Base-by-base conservation (phyloP, 495 filamentous ascomycete genomes). In the Trichoderma erinaceum region DNA sequence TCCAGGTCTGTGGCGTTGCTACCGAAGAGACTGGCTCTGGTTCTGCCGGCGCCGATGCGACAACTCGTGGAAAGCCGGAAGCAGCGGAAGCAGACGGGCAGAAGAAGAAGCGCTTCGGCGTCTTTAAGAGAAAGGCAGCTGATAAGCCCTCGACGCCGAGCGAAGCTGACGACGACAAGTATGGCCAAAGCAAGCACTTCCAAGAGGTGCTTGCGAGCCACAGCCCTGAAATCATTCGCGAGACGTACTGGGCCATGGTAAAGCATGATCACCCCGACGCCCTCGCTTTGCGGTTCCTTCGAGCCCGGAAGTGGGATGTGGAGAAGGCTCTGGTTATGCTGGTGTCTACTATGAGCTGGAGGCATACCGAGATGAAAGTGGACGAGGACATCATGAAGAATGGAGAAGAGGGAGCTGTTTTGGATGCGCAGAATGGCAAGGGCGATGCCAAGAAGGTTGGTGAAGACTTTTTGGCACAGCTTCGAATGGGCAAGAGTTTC, bases 261-360 rank as follows among this genome's bases (percentile, higher is more conserved):
- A 98, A 98, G 80, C 90, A 92, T 71, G 96, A 99, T 75, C 85
- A 97, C 76, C 95, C 95, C 2, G 95, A 99, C 76, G 88, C 85
- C 10, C 82, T 99, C 32, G 81, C 97, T 15, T 81, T 99, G 66
- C 88, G 95, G 35, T 99, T 97, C 78, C 80, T 99, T 67, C 85
- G 95, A 50, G 95, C 95, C 11, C 85, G 95, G 44, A 99, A 98
- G 78, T 99, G 95, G 95, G 91, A 99, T 74, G 86, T 96, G 38
- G 90, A 97, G 63, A 92, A 91, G 72, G 94, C 95, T 21, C 82
- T 99, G 16, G 85, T 97, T 69, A 99, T 99, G 95, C 75, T 97
- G 76, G 85, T 99, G 44, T 90, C 91, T 6, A 97, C 95, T 4
- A 93, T 98, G 84, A 89, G 90, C 75, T 99, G 95, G 95, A 86